These are phyloP conservation scores for Hibiscus trionum DNA, from an alignment of 345 rosid species.

Conservation along the genomic window DNA sequence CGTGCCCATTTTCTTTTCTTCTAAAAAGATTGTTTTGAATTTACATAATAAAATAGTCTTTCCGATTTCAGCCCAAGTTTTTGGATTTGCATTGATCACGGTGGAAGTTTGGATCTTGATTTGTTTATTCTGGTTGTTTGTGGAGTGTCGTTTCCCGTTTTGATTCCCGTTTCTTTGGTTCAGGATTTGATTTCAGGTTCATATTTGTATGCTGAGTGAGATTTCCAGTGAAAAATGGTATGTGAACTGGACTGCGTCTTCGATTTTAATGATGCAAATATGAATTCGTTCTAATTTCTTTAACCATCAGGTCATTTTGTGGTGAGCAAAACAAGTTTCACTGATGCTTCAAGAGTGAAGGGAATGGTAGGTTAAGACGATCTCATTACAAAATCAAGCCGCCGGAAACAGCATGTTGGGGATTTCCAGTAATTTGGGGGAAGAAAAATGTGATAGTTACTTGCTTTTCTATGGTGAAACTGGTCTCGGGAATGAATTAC, in stretches of 20 bases:
- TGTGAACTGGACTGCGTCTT: not conserved
- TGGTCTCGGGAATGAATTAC: constrained; percentile 31
- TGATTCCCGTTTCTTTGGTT: not conserved
- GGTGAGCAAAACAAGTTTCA: not conserved
- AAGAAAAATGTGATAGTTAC: constrained; percentile 42
- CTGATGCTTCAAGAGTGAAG: constrained; percentile 10
- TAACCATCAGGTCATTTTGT: constrained; percentile 6
- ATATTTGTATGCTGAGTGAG: not conserved
- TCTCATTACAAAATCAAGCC: constrained; percentile 5
- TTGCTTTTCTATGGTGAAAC: constrained; percentile 36
- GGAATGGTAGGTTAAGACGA: constrained; percentile 24
- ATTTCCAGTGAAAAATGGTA: not conserved
- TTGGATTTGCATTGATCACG: not conserved
- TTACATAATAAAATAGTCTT: not conserved
- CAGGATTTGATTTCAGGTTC: not conserved
- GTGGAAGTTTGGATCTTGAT: not conserved
- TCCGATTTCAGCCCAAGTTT: not conserved
- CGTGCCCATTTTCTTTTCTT: not conserved
- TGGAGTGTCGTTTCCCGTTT: not conserved
- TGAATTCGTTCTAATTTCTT: not conserved
- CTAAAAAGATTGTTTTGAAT: not conserved
- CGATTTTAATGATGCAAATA: not conserved
- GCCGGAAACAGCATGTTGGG: constrained; percentile 7
- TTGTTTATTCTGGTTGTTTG: not conserved
- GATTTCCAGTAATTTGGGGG: constrained; percentile 10